Evolutionary conservation across 129 eudicot genomes (phyloP).

Genomic region (Saposhnikovia divaricata): DNA sequence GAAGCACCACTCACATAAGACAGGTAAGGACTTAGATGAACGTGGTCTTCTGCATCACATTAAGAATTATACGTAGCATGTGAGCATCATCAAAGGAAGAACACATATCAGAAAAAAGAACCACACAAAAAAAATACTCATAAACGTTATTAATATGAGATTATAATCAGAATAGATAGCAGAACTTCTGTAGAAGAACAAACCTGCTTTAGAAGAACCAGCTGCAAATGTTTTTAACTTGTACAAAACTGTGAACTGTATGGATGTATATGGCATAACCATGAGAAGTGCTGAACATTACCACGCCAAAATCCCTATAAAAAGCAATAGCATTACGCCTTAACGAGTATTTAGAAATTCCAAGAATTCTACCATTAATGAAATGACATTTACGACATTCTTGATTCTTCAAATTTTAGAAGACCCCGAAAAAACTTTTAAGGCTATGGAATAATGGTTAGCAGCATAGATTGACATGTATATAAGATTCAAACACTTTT

Average conservation of each 20-base stretch:
- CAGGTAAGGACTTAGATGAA: constrained; percentile 65
- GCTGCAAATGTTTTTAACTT: constrained; percentile 70
- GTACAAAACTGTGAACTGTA: constrained; percentile 78
- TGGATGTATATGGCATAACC: constrained; percentile 97
- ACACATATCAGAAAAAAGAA: too few relatives aligned
- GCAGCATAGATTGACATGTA: not conserved
- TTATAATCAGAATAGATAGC: not conserved
- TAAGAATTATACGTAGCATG: constrained; percentile 2
- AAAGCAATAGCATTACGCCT: not conserved
- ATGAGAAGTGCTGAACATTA: constrained; percentile 86
- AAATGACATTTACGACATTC: not conserved
- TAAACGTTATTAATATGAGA: too few relatives aligned
- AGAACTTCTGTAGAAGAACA: not conserved
- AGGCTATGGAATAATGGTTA: not conserved
- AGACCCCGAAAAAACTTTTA: not conserved
- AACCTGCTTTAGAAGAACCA: constrained; percentile 88
- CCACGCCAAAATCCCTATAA: constrained; percentile 98
- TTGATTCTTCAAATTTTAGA: not conserved
- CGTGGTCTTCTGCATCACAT: constrained; percentile 64
- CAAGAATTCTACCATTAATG: not conserved
- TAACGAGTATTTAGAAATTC: not conserved
- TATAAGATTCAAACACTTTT: not conserved
- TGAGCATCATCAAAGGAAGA: constrained; percentile 10
- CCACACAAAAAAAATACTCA: not conserved
- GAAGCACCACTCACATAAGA: constrained; percentile 77